Evolutionary conservation across 164 flowering plant species (phyloP), one percentile per base, ranked within the genome.

Genomic region (Litsea cubeba): DNA sequence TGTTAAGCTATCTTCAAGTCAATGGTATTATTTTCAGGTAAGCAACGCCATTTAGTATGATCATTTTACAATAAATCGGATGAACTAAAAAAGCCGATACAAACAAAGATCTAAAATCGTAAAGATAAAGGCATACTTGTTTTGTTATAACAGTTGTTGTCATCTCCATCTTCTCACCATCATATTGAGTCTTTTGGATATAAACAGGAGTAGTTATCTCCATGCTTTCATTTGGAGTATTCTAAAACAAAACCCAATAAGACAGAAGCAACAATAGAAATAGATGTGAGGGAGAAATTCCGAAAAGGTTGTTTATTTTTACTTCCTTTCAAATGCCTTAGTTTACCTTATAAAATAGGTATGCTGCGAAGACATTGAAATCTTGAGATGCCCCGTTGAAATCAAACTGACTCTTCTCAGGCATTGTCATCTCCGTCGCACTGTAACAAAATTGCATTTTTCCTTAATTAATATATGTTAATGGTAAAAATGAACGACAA

Each of bases 201-300:
- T 85, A 76, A 71, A 95, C 97, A 72, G 98, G 97, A 20, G 97
- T 95, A 12, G 97, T 92, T 97, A 95, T 92, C 76, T 95, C 97
- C 97, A 94, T 95, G 72, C 75, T 85, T 79, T 91, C 91, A 58
- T 70, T 81, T 3, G 60, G 68, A 15, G 83, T 84, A 78, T 95
- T 95, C 97, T 94, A 77, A n/a, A 72, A 75, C 74, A 23, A 72
- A 15, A 26, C 62, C 62, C 30, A 49, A 49, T 22, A 62, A 5
- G 15, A 28, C 26, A 70, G 25, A 71, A 68, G 67, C 57, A 73
- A 73, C 62, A 74, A 49, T 0, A 74, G 17, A 64, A 28, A n/a
- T 35, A 32, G 18, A 65, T 65, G 32, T 7, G 5, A 24, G 10
- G 25, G 26, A 25, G 68, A 26, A 7, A 24, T 26, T 26, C 1